Conservation (phyloP, 2,329 filamentous ascomycete species). For the Colletotrichum limetticola region DNA sequence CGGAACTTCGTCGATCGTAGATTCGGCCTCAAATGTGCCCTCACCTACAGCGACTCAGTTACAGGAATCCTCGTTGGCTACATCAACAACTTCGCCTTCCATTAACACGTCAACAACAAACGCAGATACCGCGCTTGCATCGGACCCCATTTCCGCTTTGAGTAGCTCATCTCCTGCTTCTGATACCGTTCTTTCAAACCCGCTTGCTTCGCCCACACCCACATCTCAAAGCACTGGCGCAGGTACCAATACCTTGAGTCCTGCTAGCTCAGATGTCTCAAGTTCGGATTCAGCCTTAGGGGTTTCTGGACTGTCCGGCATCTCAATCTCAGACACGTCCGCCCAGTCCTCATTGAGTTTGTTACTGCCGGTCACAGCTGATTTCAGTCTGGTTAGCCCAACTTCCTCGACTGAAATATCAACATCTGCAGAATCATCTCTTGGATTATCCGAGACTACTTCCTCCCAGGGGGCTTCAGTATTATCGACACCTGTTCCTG, state of each 20-base stretch:
- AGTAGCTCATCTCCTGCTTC: background rate
- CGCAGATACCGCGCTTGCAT: background rate
- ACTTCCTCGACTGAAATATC: background rate
- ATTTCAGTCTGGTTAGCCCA: too few relatives aligned
- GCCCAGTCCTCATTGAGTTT: background rate
- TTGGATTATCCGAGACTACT: too few relatives aligned
- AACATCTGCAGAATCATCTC: background rate
- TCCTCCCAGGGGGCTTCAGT: too few relatives aligned
- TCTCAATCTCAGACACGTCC: background rate
- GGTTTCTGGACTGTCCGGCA: background rate
- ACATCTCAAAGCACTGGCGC: background rate
- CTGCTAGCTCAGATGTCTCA: background rate
- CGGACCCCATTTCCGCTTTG: background rate
- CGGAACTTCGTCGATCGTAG: background rate
- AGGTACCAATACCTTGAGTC: background rate
- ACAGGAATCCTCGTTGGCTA: background rate
- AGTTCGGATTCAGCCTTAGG: background rate
- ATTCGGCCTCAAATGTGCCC: background rate
- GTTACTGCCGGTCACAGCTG: background rate
- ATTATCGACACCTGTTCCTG: too few relatives aligned
- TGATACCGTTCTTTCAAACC: background rate
- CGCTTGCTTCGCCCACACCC: background rate
- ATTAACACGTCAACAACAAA: too few relatives aligned
- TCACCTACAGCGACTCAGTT: background rate
- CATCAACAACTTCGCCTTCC: background rate